phyloP scores from a whole-genome alignment of 306 rosid genomes.

The Vigna radiata region DNA sequence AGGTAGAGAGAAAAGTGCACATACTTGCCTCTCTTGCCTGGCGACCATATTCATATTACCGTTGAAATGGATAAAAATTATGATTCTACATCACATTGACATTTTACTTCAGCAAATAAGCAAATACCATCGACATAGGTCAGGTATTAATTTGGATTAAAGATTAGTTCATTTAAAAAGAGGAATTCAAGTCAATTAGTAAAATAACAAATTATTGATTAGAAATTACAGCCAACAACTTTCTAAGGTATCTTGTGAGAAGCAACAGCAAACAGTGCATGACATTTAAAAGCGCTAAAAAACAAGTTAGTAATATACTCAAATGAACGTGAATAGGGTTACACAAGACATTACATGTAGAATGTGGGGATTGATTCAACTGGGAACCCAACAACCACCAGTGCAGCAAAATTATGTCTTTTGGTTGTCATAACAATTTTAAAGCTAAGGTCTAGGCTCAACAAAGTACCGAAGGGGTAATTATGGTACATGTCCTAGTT shows the following conservation, averaged over 20 bases:
- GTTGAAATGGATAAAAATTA: too few relatives aligned
- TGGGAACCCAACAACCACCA: conserved; percentile 32
- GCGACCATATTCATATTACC: too few relatives aligned
- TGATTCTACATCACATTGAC: neutral
- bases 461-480: conserved; percentile 39
- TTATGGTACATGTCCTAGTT: conserved; percentile 61
- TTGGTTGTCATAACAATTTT: conserved; percentile 34
- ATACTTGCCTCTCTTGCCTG: too few relatives aligned
- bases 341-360: conserved; percentile 33
- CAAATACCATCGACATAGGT: neutral
- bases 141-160: neutral
- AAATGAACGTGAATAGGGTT: conserved; percentile 25
- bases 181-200: neutral
- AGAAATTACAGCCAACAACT: neutral
- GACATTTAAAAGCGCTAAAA: conserved; percentile 11
- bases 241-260: neutral
- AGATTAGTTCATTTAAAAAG: neutral
- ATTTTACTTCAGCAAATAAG: neutral
- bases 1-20: too few relatives aligned
- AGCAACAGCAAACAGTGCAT: conserved; percentile 16
- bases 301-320: conserved; percentile 38
- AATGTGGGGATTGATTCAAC: conserved; percentile 18
- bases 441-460: conserved; percentile 30
- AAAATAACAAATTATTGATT: neutral
- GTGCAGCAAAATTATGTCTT: conserved; percentile 32